Conservation (phyloP, 2,329 filamentous ascomycete genomes). For the Capronia epimyces region DNA sequence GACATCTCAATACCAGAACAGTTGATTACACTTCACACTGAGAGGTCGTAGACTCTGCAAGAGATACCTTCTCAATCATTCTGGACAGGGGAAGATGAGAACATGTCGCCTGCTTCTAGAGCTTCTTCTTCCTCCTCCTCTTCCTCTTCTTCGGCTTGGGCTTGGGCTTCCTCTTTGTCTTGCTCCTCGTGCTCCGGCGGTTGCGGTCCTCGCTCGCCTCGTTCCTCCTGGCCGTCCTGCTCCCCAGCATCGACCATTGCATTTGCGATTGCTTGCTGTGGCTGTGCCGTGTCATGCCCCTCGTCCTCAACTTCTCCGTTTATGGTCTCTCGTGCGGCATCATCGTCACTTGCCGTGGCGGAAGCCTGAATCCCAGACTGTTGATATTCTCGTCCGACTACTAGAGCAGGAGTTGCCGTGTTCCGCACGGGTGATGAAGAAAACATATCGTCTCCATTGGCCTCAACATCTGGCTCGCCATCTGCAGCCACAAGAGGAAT, state of each 20-base stretch:
- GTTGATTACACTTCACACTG: too few species aligned
- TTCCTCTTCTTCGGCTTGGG: neutral
- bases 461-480: neutral
- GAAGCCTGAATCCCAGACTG: neutral
- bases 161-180: neutral
- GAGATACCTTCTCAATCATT: constrained; percentile 4
- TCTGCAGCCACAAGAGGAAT: neutral
- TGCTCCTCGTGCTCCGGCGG: neutral
- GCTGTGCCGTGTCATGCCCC: too few species aligned
- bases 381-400: neutral
- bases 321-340: too few species aligned
- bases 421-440: constrained; percentile 19
- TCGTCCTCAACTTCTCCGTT: neutral
- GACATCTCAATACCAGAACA: too few species aligned
- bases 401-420: neutral
- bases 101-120: constrained; percentile 20
- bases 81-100: constrained; percentile 21
- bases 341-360: neutral
- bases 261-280: too few species aligned
- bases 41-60: neutral
- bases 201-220: neutral
- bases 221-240: neutral
- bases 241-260: neutral
- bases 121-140: constrained; percentile 5
- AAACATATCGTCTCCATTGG: constrained; percentile 19